Evolutionary conservation across 306 rosid genomes (phyloP).

Genomic region (Parietaria judaica): DNA sequence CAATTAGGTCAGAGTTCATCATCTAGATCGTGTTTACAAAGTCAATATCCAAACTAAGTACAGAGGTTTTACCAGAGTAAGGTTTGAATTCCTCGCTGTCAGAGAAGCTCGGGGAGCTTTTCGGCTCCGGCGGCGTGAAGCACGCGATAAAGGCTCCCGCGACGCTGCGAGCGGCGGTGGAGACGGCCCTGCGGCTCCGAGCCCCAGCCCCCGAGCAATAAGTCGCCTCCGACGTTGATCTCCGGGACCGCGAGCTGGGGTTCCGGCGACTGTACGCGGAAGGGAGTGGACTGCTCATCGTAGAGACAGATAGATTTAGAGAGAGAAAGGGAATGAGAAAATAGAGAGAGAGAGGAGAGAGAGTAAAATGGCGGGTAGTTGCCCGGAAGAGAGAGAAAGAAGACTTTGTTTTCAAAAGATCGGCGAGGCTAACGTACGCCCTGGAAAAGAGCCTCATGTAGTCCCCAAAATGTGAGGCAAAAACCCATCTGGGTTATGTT

Average conservation of each 20-base stretch:
- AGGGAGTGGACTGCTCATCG: constrained; percentile 26
- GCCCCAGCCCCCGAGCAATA: constrained; percentile 25
- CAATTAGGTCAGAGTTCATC: too few species aligned
- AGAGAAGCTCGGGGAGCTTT: constrained; percentile 26
- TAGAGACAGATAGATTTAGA: not conserved
- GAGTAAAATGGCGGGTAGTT: constrained; percentile 22
- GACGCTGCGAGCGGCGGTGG: constrained; percentile 47
- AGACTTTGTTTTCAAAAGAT: constrained; percentile 13
- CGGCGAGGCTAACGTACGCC: constrained; percentile 11
- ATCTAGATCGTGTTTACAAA: too few species aligned
- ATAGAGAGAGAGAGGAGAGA: constrained; percentile 3
- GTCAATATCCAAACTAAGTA: too few species aligned
- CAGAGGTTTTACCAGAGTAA: constrained; percentile 33
- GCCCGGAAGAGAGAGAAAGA: constrained; percentile 1
- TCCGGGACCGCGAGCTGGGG: constrained; percentile 28
- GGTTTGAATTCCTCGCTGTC: constrained; percentile 46
- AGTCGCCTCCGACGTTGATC: constrained; percentile 24
- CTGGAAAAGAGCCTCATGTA: not conserved
- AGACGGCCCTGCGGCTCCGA: constrained; percentile 26
- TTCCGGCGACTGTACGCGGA: constrained; percentile 20
- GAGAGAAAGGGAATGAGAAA: constrained; percentile 2
- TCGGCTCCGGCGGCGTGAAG: constrained; percentile 65
- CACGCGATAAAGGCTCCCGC: constrained; percentile 51
- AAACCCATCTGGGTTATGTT: too few species aligned
- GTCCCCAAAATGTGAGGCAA: too few species aligned